Conservation (phyloP, 176 grass and related monocot genomes). For the Ensete glaucum region DNA sequence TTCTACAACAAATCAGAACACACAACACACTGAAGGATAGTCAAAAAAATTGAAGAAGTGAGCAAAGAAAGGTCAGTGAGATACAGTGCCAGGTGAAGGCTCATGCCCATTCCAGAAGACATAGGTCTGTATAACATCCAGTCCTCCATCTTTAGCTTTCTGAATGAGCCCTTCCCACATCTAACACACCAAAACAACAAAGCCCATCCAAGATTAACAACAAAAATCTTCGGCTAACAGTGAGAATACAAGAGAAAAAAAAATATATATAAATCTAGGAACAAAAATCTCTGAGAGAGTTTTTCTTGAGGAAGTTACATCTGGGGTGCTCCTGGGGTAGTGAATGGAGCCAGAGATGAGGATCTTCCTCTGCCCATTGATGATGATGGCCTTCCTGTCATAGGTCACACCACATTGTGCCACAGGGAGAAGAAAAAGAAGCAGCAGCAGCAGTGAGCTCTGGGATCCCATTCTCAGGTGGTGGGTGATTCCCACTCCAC, state of each 20-base stretch:
- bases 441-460: conserved; percentile 16
- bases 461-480: conserved; percentile 14
- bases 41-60: conserved; percentile 15
- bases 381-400: conserved; percentile 77
- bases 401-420: conserved; percentile 63
- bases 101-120: conserved; percentile 99
- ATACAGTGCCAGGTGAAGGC: conserved; percentile 79
- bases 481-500: conserved; percentile 6
- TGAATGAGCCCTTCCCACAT: conserved; percentile 95
- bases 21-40: not conserved
- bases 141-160: conserved; percentile 93
- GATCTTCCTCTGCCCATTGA: conserved; percentile 70
- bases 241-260: not conserved
- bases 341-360: conserved; percentile 99
- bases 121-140: conserved; percentile 96
- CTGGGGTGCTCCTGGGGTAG: conserved; percentile 92
- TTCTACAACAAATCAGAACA: not conserved
- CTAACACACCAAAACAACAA: conserved; percentile 25
- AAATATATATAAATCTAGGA: not conserved
- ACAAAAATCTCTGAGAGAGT: not conserved
- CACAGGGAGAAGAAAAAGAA: conserved; percentile 8
- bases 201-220: not conserved
- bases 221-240: not conserved
- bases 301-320: conserved; percentile 36
- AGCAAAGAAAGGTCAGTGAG: not conserved